Evolutionary conservation across 2,329 filamentous ascomycete species (phyloP).

Genomic region (Pseudogymnoascus sp.): DNA sequence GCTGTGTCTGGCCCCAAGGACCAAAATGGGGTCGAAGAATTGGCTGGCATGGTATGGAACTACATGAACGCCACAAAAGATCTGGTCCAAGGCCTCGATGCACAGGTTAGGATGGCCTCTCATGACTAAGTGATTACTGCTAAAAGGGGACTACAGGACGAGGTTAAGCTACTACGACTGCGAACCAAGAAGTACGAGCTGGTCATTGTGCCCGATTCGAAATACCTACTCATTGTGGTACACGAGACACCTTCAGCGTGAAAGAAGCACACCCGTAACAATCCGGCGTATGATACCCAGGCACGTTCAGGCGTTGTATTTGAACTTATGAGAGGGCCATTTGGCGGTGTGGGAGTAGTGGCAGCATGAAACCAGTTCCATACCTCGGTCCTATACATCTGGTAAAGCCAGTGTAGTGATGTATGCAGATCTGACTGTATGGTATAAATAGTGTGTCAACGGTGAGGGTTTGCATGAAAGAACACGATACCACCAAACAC

Average conservation of each 20-base stretch:
- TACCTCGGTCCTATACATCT: not conserved
- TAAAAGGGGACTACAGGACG: constrained; percentile 48
- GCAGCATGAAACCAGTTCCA: not conserved
- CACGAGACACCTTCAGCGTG: constrained; percentile 71
- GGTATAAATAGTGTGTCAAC: not conserved
- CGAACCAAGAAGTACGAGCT: constrained; percentile 81
- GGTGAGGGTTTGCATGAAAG: not conserved
- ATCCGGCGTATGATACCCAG: constrained; percentile 12
- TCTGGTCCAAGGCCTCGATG: constrained; percentile 65
- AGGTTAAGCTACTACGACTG: constrained; percentile 66
- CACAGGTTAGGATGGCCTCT: constrained; percentile 44
- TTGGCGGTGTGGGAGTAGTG: not conserved
- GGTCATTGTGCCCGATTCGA: constrained; percentile 72
- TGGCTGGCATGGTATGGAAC: constrained; percentile 68
- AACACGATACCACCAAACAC: not conserved
- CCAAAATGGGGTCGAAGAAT: constrained; percentile 59
- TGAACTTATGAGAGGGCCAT: not conserved
- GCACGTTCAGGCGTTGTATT: constrained; percentile 12
- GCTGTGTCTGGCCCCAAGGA: constrained; percentile 11
- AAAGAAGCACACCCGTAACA: constrained; percentile 8
- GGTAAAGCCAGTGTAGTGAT: not conserved
- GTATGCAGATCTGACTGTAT: not conserved
- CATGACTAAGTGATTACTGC: constrained; percentile 12
- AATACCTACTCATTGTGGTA: constrained; percentile 71
- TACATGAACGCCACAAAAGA: constrained; percentile 63